A percentile compares a stretch with the other conserved stretches of the same genome.
These are phyloP conservation scores for Dillenia turbinata DNA, from an alignment of 164 flowering plant genomes.

Conservation along the genomic window DNA sequence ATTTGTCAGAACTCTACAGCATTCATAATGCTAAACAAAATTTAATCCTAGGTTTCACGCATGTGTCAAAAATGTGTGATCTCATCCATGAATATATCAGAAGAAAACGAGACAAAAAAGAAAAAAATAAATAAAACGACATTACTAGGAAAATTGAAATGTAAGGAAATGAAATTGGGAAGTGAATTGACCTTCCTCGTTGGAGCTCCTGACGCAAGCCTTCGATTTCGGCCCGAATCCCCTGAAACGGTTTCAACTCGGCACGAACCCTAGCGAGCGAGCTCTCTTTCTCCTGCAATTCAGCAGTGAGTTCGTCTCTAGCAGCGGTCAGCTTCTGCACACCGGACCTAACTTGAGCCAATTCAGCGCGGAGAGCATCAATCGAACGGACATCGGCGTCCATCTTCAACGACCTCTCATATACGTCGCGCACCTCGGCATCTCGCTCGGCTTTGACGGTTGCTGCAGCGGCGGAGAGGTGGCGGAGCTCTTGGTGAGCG, in stretches of 20 bases:
- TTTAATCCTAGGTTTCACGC: background rate
- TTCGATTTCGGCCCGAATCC: slow-evolving; percentile 47
- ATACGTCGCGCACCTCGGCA: slow-evolving; percentile 52
- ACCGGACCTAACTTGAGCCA: slow-evolving; percentile 46
- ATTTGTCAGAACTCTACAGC: no score
- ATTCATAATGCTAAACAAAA: background rate
- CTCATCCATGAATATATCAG: background rate
- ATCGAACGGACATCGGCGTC: slow-evolving; percentile 56
- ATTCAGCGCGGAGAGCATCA: slow-evolving; percentile 38
- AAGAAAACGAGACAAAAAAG: background rate
- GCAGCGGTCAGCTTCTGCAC: slow-evolving; percentile 33
- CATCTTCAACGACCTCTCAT: slow-evolving; percentile 46
- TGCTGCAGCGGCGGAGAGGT: slow-evolving; percentile 37
- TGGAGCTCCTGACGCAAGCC: slow-evolving; percentile 45
- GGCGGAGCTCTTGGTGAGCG: slow-evolving; percentile 57
- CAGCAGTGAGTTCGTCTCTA: slow-evolving; percentile 28
- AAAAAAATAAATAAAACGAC: background rate
- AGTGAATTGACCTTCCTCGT: slow-evolving; percentile 59
- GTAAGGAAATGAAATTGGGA: background rate
- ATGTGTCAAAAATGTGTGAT: background rate
- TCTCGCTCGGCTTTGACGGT: slow-evolving; percentile 60
- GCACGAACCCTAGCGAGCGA: slow-evolving; percentile 28
- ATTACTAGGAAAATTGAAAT: background rate
- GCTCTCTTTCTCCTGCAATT: slow-evolving; percentile 32
- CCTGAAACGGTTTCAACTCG: slow-evolving; percentile 32